phyloP scores from a whole-genome alignment of 2,329 filamentous ascomycete species.

The Trichoderma pleuroti region DNA sequence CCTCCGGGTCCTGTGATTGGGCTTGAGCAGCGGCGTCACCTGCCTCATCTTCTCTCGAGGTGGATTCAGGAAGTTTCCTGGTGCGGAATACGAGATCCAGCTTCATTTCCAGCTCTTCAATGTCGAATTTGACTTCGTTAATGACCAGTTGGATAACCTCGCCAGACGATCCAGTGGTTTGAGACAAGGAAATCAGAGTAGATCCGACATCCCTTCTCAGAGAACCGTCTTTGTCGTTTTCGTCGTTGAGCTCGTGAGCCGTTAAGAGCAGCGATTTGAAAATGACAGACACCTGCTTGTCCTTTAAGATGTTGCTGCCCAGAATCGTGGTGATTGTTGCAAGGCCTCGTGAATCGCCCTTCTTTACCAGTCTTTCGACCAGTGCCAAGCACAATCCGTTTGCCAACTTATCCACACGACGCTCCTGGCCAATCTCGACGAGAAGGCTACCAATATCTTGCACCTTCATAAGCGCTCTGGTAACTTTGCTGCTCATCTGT shows the following conservation, averaged over 20 bases:
- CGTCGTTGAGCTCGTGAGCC: slow-evolving; percentile 55
- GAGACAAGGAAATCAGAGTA: slow-evolving; percentile 63
- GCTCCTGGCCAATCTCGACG: slow-evolving; percentile 59
- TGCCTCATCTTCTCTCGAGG: slow-evolving; percentile 43
- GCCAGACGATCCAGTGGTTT: slow-evolving; percentile 55
- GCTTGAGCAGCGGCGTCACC: slow-evolving; percentile 26
- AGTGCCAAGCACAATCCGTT: slow-evolving; percentile 67
- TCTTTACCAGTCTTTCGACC: slow-evolving; percentile 59
- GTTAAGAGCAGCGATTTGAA: slow-evolving; percentile 63
- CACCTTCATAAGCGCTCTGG: slow-evolving; percentile 64
- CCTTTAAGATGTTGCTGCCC: slow-evolving; percentile 56
- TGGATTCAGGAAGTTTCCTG: slow-evolving; percentile 45
- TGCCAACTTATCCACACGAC: slow-evolving; percentile 66
- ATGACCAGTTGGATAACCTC: slow-evolving; percentile 65
- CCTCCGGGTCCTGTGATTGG: slow-evolving; percentile 38
- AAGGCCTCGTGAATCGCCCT: slow-evolving; percentile 55
- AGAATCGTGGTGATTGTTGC: slow-evolving; percentile 60
- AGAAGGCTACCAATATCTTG: slow-evolving; percentile 58
- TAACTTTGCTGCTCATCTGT: slow-evolving; percentile 65
- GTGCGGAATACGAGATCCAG: slow-evolving; percentile 67
- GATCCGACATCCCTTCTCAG: slow-evolving; percentile 63
- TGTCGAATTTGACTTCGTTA: slow-evolving; percentile 64
- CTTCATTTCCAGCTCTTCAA: slow-evolving; percentile 71
- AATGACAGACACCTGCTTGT: slow-evolving; percentile 60
- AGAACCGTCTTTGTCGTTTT: slow-evolving; percentile 51